Evolutionary conservation across 768 basidiomycete genomes (phyloP), one percentile per base, ranked within the genome.

Genomic region (Chalciporus chontae): DNA sequence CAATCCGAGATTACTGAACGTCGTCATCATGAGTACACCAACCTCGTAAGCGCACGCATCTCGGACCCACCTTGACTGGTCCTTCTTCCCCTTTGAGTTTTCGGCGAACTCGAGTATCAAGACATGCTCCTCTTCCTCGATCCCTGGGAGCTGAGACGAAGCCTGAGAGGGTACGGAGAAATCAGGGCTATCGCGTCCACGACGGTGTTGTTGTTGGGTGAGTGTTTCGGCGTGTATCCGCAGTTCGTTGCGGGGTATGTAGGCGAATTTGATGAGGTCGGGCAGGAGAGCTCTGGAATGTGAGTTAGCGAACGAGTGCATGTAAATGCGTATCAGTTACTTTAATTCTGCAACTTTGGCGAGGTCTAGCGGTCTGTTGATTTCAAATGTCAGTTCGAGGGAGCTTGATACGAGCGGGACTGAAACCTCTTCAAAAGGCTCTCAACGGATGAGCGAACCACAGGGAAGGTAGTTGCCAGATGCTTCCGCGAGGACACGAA

Each of bases 401-500:
- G 8, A 23, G 15, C 10, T 3, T 0, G 15, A 40, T 26, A 14
- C 1, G 31, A 5, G 26, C 21, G 21, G 48, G 24, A 36, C 3
- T 61, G 74, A 44, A 53, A 88, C 92, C 82, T 75, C 60, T 89
- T 88, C 17, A 93, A 66, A 8, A 94, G 73, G 41, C 77, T 73
- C 70, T 94, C 91, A 0, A 91, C 90, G n/a, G 89, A 90, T 13
- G 78, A 75, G 38, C 85, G 77, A 21, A 94, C 75, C 3, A 81
- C 77, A 6, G 82, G 73, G 59, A 93, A 94, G 0, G 89, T 93
- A 7, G 81, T 84, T 7, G 90, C 87, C 29, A 94, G 66, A 54
- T 88, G 81, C 55, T 89, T 87, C 53, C 89, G 77, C 0, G 89
- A 84, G 3, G 89, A 87, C 34, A 91, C 77, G 60, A 95, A 95